Evolutionary conservation across 2,329 filamentous ascomycete genomes (phyloP).

Genomic region (Bipolaris oryzae): DNA sequence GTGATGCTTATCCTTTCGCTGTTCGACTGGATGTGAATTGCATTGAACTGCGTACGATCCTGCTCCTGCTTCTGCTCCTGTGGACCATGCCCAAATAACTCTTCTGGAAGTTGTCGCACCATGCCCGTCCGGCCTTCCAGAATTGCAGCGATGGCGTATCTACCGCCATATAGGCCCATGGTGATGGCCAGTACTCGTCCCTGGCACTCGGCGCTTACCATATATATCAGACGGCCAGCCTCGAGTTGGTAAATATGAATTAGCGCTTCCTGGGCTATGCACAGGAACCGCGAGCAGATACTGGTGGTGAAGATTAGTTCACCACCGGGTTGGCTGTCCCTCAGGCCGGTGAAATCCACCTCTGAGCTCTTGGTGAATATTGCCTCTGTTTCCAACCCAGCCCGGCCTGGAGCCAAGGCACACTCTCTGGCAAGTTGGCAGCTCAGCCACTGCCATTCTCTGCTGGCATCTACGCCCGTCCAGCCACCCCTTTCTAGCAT

Average conservation of each 20-base stretch:
- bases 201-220: slow-evolving; percentile 63
- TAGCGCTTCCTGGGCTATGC: slow-evolving; percentile 60
- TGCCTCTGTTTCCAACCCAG: slow-evolving; percentile 28
- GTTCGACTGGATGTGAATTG: slow-evolving; percentile 37
- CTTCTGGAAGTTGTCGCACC: slow-evolving; percentile 58
- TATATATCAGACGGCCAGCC: slow-evolving; percentile 49
- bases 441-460: slow-evolving; percentile 52
- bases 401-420: slow-evolving; percentile 52
- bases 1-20: slow-evolving; percentile 29
- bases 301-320: slow-evolving; percentile 59
- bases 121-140: slow-evolving; percentile 66
- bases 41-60: slow-evolving; percentile 23
- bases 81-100: neutral
- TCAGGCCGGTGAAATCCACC: slow-evolving; percentile 47
- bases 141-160: slow-evolving; percentile 63
- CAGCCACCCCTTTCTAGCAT: slow-evolving; percentile 65
- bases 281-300: slow-evolving; percentile 63
- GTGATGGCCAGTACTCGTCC: slow-evolving; percentile 63
- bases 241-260: slow-evolving; percentile 63
- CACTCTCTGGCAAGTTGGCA: slow-evolving; percentile 58
- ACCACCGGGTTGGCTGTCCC: slow-evolving; percentile 31
- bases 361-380: slow-evolving; percentile 23
- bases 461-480: slow-evolving; percentile 26
- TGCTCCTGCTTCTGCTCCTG: slow-evolving; percentile 2
- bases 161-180: slow-evolving; percentile 65